Base-by-base conservation (phyloP, 2,329 filamentous ascomycete species). In the Cadophora gregata region DNA sequence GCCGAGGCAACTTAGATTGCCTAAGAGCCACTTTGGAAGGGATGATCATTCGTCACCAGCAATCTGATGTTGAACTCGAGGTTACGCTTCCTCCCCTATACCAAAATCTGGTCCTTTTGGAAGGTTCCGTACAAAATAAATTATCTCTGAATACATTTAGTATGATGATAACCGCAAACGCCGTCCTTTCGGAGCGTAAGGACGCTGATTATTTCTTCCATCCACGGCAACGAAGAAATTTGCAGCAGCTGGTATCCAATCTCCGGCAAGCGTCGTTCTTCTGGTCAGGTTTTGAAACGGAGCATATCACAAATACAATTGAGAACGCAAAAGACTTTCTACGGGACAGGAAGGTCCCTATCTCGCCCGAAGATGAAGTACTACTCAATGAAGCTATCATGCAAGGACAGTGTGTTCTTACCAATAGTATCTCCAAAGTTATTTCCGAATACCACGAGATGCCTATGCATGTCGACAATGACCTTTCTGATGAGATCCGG, bases 131-230 rank as follows among this genome's bases (percentile, higher is more conserved):
- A 73, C 93, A 95, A 75, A 94, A 97, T 77, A 93, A 89, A 74
- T 78, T 97, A 10, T 92, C 90, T 0, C 83, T 94, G 29, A 97
- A 97, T 71, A 79, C 96, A 0, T 97, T 97, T 75, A 86, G 92
- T 0, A 91, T 96, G 79, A 88, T 93, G 75, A 87, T 97, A 56
- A 89, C 92, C 1, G 90, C 93, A 71, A 98, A 98, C 75, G 89
- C 93, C 0, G 88, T 98, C 0, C 94, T 94, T 27, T 97, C 93
- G 5, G 92, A 97, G 75, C 84, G 94, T 12, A 88, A 86, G 0
- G 95, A 95, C 73, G 83, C 86, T 64, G 94, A 97, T 76, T 97
- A 97, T 75, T 90, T 98, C 70, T 97, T 97, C 73, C 91, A 97
- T 73, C 85, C 87, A 0, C 88, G 85, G 14, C 94, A 94, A 72